Evolutionary conservation across 2,329 filamentous ascomycete species (phyloP).

Genomic region (Diaporthe destruens): DNA sequence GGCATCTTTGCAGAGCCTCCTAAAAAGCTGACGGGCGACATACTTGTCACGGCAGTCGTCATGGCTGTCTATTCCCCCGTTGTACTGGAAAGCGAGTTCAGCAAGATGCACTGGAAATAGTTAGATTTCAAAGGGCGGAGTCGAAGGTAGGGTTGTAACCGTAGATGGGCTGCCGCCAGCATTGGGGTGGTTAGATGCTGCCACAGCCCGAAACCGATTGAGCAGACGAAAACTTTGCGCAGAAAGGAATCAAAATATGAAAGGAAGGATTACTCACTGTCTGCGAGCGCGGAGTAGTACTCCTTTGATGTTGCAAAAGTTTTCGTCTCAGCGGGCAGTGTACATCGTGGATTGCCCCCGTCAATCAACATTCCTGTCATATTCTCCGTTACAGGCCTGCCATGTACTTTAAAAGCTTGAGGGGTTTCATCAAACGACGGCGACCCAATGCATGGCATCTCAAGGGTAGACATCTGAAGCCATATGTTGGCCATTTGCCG

Average conservation of each 20-base stretch:
- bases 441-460: conserved; percentile 9
- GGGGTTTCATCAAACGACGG: not conserved
- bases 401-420: not conserved
- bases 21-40: conserved; percentile 51
- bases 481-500: conserved; percentile 33
- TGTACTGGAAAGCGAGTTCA: conserved; percentile 55
- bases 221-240: not conserved
- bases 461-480: conserved; percentile 25
- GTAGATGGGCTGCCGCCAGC: too few species aligned
- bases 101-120: conserved; percentile 48
- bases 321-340: not conserved
- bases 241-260: not conserved
- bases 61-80: conserved; percentile 51
- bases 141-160: not conserved
- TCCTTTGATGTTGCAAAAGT: not conserved
- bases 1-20: conserved; percentile 44
- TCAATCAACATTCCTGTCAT: not conserved
- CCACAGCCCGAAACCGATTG: not conserved
- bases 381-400: not conserved
- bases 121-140: not conserved
- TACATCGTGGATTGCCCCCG: not conserved
- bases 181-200: not conserved
- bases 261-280: not conserved
- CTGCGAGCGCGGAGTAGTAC: not conserved
- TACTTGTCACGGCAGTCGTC: conserved; percentile 51